Conservation (phyloP, 441 rosid genomes). For the Flueggea neowawraea region DNA sequence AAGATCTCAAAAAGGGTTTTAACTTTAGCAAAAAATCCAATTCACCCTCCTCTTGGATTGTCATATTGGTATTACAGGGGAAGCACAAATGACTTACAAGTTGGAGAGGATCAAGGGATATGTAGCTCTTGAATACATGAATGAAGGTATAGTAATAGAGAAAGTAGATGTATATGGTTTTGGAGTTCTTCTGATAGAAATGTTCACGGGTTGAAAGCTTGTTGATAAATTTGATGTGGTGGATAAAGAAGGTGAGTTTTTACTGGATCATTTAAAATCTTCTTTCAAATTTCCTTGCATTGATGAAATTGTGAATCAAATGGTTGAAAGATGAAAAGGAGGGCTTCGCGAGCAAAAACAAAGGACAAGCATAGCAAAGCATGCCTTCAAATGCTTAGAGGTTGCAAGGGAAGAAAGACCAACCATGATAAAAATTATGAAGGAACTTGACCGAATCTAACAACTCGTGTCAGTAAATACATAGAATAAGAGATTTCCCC, state of each 20-base stretch:
- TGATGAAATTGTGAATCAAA: neutral
- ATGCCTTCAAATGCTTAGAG: constrained; percentile 7
- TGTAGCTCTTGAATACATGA: constrained; percentile 7
- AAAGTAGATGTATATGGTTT: constrained; percentile 10
- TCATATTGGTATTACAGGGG: no score
- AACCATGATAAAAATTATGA: constrained; percentile 1
- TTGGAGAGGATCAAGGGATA: constrained; percentile 3
- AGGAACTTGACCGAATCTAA: constrained; percentile 7
- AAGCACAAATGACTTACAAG: neutral
- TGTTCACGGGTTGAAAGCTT: constrained; percentile 5
- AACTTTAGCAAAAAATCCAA: no score
- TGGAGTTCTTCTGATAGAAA: constrained; percentile 9
- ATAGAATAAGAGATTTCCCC: no score
- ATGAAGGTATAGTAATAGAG: constrained; percentile 3
- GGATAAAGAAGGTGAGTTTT: constrained; percentile 2
- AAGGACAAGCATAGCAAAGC: no score
- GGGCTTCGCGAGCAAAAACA: neutral
- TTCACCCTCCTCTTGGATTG: no score
- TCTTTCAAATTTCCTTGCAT: neutral
- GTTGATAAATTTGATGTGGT: neutral
- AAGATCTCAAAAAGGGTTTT: no score
- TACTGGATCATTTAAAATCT: constrained; percentile 7
- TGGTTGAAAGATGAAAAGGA: neutral
- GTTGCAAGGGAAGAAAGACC: constrained; percentile 7
- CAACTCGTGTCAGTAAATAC: no score